Percentiles rank a stretch among this genome's conserved stretches.
Evolutionary conservation across 257 asterid genomes (phyloP).

Genomic region (Mitragyna speciosa): DNA sequence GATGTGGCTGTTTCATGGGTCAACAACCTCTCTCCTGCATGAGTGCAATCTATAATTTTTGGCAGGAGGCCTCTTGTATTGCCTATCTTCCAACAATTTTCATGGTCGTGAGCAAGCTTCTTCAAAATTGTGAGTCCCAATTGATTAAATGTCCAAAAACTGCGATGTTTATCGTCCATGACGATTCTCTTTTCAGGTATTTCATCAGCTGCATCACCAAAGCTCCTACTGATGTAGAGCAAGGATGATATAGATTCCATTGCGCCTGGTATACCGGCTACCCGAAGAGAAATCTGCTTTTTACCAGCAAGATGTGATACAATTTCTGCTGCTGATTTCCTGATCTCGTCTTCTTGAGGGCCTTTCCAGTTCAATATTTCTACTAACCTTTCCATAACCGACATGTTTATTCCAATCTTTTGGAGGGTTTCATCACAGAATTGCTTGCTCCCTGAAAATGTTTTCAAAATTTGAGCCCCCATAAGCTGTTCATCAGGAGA

Average conservation of each 20-base stretch:
- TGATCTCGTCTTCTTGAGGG: conserved; percentile 67
- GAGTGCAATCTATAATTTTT: conserved; percentile 69
- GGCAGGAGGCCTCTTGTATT: conserved; percentile 79
- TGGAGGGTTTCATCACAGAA: conserved; percentile 76
- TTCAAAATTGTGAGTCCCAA: conserved; percentile 81
- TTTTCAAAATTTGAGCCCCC: conserved; percentile 65
- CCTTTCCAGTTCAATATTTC: conserved; percentile 97
- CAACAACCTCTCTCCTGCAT: conserved; percentile 66
- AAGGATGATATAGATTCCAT: conserved; percentile 88
- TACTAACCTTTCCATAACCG: conserved; percentile 70
- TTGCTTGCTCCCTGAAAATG: conserved; percentile 43
- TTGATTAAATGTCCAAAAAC: conserved; percentile 77
- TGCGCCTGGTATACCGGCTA: conserved; percentile 78
- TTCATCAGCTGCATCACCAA: conserved; percentile 56
- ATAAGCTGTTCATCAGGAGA: conserved; percentile 87
- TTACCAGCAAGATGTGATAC: conserved; percentile 58
- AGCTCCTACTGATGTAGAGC: conserved; percentile 54
- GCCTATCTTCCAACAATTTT: conserved; percentile 77
- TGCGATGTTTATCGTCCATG: conserved; percentile 43
- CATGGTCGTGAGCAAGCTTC: conserved; percentile 86
- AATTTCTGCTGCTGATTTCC: conserved; percentile 78
- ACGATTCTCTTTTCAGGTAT: conserved; percentile 61
- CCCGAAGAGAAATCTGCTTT: conserved; percentile 63
- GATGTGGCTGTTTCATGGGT: conserved; percentile 49
- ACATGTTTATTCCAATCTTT: conserved; percentile 72